These are phyloP conservation scores for Xylaria sp. DNA, from an alignment of 2,329 filamentous ascomycete genomes.

Conservation along the genomic window DNA sequence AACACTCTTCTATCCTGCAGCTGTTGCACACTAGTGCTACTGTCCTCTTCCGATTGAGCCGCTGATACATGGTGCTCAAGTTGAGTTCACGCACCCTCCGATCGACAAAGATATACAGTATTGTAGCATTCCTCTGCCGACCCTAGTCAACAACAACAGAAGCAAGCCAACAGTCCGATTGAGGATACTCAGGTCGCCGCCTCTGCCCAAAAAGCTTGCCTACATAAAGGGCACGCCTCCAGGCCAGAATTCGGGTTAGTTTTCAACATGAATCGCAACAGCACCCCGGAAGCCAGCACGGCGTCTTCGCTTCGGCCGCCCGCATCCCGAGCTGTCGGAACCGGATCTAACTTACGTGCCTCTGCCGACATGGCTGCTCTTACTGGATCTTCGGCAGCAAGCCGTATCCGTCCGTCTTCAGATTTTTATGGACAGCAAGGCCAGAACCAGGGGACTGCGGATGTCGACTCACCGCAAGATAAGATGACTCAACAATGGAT, in stretches of 20 bases:
- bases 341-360: constrained; percentile 87
- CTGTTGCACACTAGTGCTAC: neutral
- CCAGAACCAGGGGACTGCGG: constrained; percentile 73
- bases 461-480: constrained; percentile 85
- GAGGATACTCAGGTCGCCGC: neutral
- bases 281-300: constrained; percentile 90
- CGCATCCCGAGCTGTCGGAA: constrained; percentile 78
- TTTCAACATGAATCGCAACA: constrained; percentile 80
- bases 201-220: neutral
- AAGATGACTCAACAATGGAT: constrained; percentile 98
- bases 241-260: constrained; percentile 14
- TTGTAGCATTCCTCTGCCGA: neutral
- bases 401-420: constrained; percentile 90
- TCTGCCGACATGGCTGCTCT: constrained; percentile 96
- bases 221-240: neutral
- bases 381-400: constrained; percentile 71
- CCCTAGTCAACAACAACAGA: neutral
- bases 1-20: constrained; percentile 15
- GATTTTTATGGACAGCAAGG: constrained; percentile 90
- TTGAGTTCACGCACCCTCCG: neutral
- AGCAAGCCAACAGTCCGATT: neutral
- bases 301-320: constrained; percentile 85
- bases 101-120: neutral
- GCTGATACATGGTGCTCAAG: neutral
- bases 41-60: constrained; percentile 1